Percentiles rank a stretch among this genome's conserved stretches.
phyloP scores from a whole-genome alignment of 768 basidiomycete genomes.

The Leccinum variicolor region DNA sequence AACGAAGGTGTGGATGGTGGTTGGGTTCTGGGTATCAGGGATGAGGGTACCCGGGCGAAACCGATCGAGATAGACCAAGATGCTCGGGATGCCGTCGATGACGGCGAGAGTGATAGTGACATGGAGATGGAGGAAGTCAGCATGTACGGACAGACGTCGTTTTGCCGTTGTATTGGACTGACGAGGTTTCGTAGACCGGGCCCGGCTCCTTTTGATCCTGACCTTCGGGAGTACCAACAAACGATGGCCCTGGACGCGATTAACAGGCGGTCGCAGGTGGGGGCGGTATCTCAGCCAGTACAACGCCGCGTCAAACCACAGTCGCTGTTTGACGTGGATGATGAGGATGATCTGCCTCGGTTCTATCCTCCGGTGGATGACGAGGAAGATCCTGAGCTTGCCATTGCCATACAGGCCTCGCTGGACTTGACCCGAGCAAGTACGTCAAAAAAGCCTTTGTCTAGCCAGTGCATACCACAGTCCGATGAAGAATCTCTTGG shows the following conservation, averaged over 20 bases:
- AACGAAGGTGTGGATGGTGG: constrained; percentile 86
- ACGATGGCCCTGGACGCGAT: constrained; percentile 62
- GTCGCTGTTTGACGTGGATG: constrained; percentile 54
- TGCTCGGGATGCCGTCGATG: constrained; percentile 33
- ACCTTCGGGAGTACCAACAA: constrained; percentile 60
- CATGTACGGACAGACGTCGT: constrained; percentile 47
- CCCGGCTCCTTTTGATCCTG: constrained; percentile 45
- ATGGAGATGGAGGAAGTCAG: constrained; percentile 80
- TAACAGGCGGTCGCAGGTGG: constrained; percentile 43
- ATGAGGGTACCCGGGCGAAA: constrained; percentile 78
- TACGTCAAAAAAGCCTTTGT: background rate
- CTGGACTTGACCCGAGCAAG: constrained; percentile 33
- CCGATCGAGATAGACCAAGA: constrained; percentile 85
- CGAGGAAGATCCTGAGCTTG: constrained; percentile 55
- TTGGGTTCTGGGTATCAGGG: constrained; percentile 91
- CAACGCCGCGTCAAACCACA: constrained; percentile 35
- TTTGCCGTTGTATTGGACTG: constrained; percentile 2
- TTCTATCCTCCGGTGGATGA: constrained; percentile 27
- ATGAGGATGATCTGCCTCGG: constrained; percentile 39
- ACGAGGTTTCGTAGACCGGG: constrained; percentile 27
- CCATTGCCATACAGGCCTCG: constrained; percentile 62
- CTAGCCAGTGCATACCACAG: constrained; percentile 5
- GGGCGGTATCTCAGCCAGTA: constrained; percentile 20
- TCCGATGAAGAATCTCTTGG: background rate
- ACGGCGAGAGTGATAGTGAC: constrained; percentile 47